Evolutionary conservation across 371 early-diverging fungal species (phyloP).

Genomic region (Massospora cicadina): DNA sequence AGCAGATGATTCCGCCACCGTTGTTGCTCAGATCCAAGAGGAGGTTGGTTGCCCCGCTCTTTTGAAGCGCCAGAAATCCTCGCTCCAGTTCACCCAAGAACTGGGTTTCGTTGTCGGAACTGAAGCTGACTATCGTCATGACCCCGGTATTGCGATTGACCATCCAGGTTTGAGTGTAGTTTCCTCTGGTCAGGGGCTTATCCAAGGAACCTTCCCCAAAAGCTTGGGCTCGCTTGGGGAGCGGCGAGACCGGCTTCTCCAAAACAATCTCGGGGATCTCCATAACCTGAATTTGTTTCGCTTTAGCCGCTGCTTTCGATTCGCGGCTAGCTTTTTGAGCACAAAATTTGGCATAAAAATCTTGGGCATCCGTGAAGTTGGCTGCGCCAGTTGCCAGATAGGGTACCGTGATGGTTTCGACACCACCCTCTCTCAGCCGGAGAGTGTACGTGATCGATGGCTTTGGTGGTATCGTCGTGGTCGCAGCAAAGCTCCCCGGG

Average conservation of each 20-base stretch:
- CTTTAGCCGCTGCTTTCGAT: neutral
- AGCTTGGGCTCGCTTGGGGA: neutral
- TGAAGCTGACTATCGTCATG: neutral
- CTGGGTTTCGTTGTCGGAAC: neutral
- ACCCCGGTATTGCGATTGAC: neutral
- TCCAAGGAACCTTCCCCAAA: neutral
- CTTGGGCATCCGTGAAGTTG: neutral
- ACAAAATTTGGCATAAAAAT: conserved; percentile 1
- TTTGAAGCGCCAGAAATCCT: conserved; percentile 15
- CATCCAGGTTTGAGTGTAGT: neutral
- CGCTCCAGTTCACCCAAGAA: conserved; percentile 8
- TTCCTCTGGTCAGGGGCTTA: neutral
- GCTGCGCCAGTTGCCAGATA: neutral
- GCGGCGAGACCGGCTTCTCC: neutral
- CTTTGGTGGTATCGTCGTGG: neutral
- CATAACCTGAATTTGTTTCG: neutral
- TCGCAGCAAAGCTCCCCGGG: conserved; percentile 7
- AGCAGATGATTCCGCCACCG: conserved; percentile 20
- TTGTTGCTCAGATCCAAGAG: conserved; percentile 20
- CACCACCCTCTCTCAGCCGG: neutral
- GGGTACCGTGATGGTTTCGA: neutral
- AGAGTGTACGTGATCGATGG: neutral
- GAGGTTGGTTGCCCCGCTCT: conserved; percentile 14
- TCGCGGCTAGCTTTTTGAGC: neutral
- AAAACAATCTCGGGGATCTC: neutral